Base-by-base conservation (phyloP, 164 flowering plant species). In the Sedum album region DNA sequence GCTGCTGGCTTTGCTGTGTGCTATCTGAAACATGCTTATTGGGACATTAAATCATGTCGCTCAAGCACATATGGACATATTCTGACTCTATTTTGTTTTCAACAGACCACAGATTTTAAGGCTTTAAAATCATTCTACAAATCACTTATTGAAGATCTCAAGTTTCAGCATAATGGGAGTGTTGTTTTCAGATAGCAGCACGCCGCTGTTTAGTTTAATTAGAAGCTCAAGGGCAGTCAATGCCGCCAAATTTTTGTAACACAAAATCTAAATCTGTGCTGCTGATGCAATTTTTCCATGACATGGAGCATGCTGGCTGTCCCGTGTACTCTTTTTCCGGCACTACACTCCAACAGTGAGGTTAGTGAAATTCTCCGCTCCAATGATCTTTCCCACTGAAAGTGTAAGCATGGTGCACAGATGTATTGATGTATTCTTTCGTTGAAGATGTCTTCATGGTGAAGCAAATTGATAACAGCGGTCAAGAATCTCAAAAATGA, bases 111-210 rank as follows among this genome's bases (percentile, higher is more conserved):
- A 76, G 97, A 95, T 73, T 69, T 87, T 23, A 85, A 86, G 80
- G 84, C 82, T 44, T 73, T n/a, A n/a, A n/a, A n/a, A n/a, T n/a
- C n/a, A n/a, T 92, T 84, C 78, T 95, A 92, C 81, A 97, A 82
- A 73, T 82, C 85, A 4, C 87, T 89, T n/a, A 80, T 92, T 44
- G 96, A 89, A 73, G 82, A 76, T 48, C 75, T 95, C 83, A 85
- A 91, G 78, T 71, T 39, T 20, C 91, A 83, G 68, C 93, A 86
- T 69, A 95, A 92, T 75, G 97, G 98, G 72, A 93, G 86, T 77
- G 85, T 82, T 71, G 88, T 87, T 57, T 85, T 87, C 84, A 88
- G 98, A 93, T 95, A 93, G 85, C 96, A 81, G 62, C 18, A 9
- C 1, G 1, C 1, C 48, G 6, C 13, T 25, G 62, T 13, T 18